Percentiles rank a stretch among this genome's conserved stretches.
phyloP scores from a whole-genome alignment of 768 basidiomycete species.

The Rhodosporidiobolus sp. region DNA sequence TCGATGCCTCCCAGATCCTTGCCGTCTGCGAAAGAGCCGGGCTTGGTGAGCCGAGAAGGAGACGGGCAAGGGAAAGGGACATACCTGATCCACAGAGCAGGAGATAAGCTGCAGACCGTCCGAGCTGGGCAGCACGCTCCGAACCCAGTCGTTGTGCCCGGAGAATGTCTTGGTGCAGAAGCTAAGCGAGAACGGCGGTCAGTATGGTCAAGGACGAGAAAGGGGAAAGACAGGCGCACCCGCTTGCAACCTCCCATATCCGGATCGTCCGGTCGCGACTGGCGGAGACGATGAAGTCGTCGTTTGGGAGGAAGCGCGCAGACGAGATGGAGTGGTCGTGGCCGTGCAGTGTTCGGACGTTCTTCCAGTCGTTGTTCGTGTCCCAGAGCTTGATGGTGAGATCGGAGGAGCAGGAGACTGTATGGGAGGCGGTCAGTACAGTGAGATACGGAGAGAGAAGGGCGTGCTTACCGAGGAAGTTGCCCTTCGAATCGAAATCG shows the following conservation, averaged over 20 bases:
- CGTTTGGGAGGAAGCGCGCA: constrained; percentile 78
- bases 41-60: constrained; percentile 2
- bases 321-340: constrained; percentile 89
- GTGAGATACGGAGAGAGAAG: constrained; percentile 14
- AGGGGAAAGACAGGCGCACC: constrained; percentile 56
- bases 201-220: neutral
- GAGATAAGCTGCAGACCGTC: constrained; percentile 74
- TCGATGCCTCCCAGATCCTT: constrained; percentile 68
- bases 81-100: constrained; percentile 82
- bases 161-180: constrained; percentile 71
- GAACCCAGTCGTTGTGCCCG: constrained; percentile 83
- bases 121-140: constrained; percentile 54
- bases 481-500: constrained; percentile 83
- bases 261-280: constrained; percentile 83
- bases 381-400: constrained; percentile 92
- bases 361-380: constrained; percentile 83
- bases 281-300: constrained; percentile 76
- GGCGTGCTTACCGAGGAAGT: constrained; percentile 64
- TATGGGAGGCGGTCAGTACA: neutral
- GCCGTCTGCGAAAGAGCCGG: constrained; percentile 59
- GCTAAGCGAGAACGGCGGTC: constrained; percentile 49
- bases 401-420: constrained; percentile 76
- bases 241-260: constrained; percentile 80
- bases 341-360: constrained; percentile 76
- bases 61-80: constrained; percentile 37